Evolutionary conservation across 2,329 filamentous ascomycete species (phyloP), one percentile per base, ranked within the genome.

Genomic region (Raffaelea arxii): DNA sequence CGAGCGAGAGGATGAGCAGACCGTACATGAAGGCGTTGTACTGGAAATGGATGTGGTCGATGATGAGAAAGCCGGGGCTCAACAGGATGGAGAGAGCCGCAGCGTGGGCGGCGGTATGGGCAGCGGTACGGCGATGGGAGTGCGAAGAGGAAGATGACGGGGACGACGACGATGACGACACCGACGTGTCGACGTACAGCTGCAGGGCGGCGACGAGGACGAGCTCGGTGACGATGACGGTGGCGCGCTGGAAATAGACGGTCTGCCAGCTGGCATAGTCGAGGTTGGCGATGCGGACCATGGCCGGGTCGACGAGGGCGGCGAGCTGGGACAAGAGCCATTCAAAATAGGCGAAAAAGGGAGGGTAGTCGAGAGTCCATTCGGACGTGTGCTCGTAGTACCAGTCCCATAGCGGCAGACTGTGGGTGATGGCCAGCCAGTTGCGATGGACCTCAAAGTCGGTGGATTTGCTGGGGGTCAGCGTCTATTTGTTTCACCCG

Each of bases 381-480:
- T 97, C 88, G 49, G 92, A 98, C 2, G 90, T 95, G 68, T 90
- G 84, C 73, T 98, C 92, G 61, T 84, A 90, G 67, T 98, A 98
- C 92, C 92, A 98, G 55, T 94, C 74, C 64, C 85, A 80, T 43
- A 90, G 67, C 3, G 91, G 86, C 19, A 97, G 75, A 51, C 86
- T 94, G 66, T 95, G 75, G 4, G 92, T 97, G 56, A 97, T 88
- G 53, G 92, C 92, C 36, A 98, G 80, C 92, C 92, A 98, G 71
- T 98, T 98, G 54, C 92, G 83, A 67, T 98, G 92, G 46, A 98
- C 92, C 66, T 98, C 92, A 59, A 98, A 98, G 65, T 98, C 92
- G 56, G 92, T 98, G 6, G 92, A 98, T 74, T 94, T 96, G 73
- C 90, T 96, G 65, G 49, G 35, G 45, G 27, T 30, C 16, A 16